Evolutionary conservation across 768 basidiomycete species (phyloP).

Genomic region (Pleurotus tuber-regium): DNA sequence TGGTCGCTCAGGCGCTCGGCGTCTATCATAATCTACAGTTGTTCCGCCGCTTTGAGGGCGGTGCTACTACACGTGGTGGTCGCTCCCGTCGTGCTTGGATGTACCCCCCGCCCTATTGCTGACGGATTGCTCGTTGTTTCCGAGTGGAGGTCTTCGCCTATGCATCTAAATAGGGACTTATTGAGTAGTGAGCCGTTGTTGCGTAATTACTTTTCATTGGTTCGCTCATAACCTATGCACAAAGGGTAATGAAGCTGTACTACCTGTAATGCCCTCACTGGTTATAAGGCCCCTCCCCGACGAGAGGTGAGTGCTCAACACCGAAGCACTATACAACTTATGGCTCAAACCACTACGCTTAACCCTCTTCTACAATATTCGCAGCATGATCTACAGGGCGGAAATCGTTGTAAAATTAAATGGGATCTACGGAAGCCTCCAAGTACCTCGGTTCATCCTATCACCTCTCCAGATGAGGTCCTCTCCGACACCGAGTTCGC

Average conservation of each 20-base stretch:
- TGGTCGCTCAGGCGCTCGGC: background rate
- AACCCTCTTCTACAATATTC: constrained; percentile 38
- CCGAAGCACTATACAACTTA: background rate
- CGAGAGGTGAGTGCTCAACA: background rate
- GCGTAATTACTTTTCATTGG: background rate
- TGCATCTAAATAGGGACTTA: background rate
- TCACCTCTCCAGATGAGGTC: constrained; percentile 18
- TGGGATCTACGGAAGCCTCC: constrained; percentile 55
- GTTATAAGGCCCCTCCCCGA: too few relatives aligned
- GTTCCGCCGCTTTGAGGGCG: background rate
- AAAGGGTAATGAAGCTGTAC: constrained; percentile 6
- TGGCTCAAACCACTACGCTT: constrained; percentile 15
- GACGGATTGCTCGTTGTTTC: too few relatives aligned
- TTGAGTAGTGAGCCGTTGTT: background rate
- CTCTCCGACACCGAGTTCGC: constrained; percentile 31
- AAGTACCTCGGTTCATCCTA: constrained; percentile 19
- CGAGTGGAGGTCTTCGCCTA: background rate
- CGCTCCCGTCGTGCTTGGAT: background rate
- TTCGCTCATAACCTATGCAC: constrained; percentile 4
- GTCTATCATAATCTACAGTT: background rate
- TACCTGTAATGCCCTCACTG: background rate
- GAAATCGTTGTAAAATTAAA: constrained; percentile 30
- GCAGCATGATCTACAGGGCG: constrained; percentile 25
- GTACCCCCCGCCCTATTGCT: too few relatives aligned
- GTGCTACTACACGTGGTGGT: background rate